Base-by-base conservation (phyloP, 441 rosid genomes). In the Bocquillonia castaneifolia region DNA sequence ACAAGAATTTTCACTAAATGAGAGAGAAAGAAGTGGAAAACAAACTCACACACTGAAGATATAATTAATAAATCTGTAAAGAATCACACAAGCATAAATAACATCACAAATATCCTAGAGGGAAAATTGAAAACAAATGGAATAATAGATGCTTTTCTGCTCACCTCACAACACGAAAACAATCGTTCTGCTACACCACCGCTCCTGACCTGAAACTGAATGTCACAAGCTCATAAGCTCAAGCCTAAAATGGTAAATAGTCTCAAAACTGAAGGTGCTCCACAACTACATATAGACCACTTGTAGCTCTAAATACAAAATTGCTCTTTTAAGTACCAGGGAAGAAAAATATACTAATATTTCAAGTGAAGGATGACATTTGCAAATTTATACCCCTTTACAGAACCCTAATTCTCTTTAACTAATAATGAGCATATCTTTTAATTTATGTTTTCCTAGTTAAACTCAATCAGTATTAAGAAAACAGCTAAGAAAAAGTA, bases 141-240 rank as follows among this genome's bases (percentile, higher is more conserved):
- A n/a, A n/a, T n/a, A n/a, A n/a, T n/a, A n/a, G n/a, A 26, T 40
- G 44, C 36, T 51, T 74, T 23, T 42, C 53, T 52, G 76, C 88
- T 79, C 76, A 93, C 99, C 93, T 83, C 91, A 78, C 99, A 95
- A 68, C 98, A 92, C 36, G 88, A 79, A 68, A 90, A 73, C 64
- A 95, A 76, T 63, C 82, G 78, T 68, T 92, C 92, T 18, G 90
- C 95, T 10, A 92, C 59, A 50, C 97, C 90, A 72, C 72, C 82
- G 15, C 62, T 59, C 80, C 84, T 84, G 63, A 75, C 57, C 75
- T 86, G 88, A 75, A 80, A 64, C 89, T 83, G 84, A 71, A 76
- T 66, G 71, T 76, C 32, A 78, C n/a, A 74, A 77, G 64, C 52
- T 40, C 39, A 44, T 57, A 63, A 64, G 69, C 64, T 36, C 77